Evolutionary conservation across 2,329 filamentous ascomycete genomes (phyloP), one percentile per base, ranked within the genome.

Genomic region (Colletotrichum falcatum): DNA sequence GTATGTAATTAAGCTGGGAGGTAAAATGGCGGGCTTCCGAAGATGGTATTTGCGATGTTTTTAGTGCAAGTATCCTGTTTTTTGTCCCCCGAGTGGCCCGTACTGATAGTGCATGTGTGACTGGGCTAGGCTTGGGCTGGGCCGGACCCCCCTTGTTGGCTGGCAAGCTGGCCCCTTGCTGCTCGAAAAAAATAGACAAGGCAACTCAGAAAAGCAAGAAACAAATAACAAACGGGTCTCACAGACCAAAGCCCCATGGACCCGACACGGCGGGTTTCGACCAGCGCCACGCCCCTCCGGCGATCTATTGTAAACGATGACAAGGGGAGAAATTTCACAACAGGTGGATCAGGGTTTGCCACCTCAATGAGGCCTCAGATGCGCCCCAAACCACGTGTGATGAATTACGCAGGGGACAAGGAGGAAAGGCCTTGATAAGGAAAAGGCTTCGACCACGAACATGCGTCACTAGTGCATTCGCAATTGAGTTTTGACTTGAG

Each of bases 181-280:
- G 30, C 12, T 35, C 9, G 9, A 54, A 0, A 54, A n/a, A n/a
- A 49, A 28, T 14, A n/a, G 30, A 53, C 11, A 35, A 64, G 35
- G 35, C 26, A 44, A 33, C 11, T 28, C 26, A 26, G 23, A 42
- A 61, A 26, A 39, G 23, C 23, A 16, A 53, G 20, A 55, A 51
- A 49, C 56, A 66, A 60, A 58, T 33, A 33, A 30, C 67, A 35
- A 58, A 66, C 56, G 56, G 58, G 67, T 58, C 56, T 66, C 58
- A 61, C 53, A 49, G 48, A 46, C 33, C 37, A 18, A 49, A 46
- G 20, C 9, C 53, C 37, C 51, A 62, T 62, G 42, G 60, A 67
- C 70, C 70, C 70, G 60, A 58, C 63, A 59, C 61, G 42, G 66
- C 59, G 70, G 70, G 60, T 64, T 72, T 66, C 63, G 62, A 64